Base-by-base conservation (phyloP, 1,284 basidiomycete genomes). In the Rhodotorula mucilaginosa region DNA sequence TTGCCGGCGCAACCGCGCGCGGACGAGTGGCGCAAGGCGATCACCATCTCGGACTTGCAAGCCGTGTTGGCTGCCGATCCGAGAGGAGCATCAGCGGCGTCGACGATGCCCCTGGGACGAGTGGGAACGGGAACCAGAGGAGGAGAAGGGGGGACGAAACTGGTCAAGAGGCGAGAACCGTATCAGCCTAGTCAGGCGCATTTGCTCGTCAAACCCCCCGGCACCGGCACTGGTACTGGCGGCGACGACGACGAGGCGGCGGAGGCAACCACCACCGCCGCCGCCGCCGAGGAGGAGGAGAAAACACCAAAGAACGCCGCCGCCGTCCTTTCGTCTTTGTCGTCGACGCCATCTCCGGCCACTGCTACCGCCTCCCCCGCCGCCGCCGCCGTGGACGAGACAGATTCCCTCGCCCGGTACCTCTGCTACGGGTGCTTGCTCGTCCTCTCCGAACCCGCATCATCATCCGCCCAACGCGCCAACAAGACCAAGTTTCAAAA, bases 391-490 rank as follows among this genome's bases (percentile, higher is more conserved):
- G n/a, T 19, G 19, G 60, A 23, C 7, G 47, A 26, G 19, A 31
- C 39, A 61, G 7, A 2, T 44, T 44, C 21, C 23, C 64, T 74
- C 15, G 65, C 73, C 0, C 26, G 26, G 26, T 60, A 70, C 52
- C 51, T 73, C 3, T 75, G 74, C 58, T 75, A 75, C 63, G 66
- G 62, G 21, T 75, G 74, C 62, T 59, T 75, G 23, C 64, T 75
- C 47, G 60, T 67, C 39, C 56, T 70, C 26, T 64, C 70, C 26
- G 67, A 69, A 46, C 64, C 48, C 47, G 8, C 31, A 2, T n/a
- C 21, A 21, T 46, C 16, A 26, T 15, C 44, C 15, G 44, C n/a
- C 18, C n/a, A 15, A 29, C 29, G 39, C 29, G 48, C 18, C 15
- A 34, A 8, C 59, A 23, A 15, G 23, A 47, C 23, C n/a, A 44